Percentiles rank a stretch among this genome's conserved stretches.
Conservation (phyloP, 768 basidiomycete species). For the Cystofilobasidium ferigula region DNA sequence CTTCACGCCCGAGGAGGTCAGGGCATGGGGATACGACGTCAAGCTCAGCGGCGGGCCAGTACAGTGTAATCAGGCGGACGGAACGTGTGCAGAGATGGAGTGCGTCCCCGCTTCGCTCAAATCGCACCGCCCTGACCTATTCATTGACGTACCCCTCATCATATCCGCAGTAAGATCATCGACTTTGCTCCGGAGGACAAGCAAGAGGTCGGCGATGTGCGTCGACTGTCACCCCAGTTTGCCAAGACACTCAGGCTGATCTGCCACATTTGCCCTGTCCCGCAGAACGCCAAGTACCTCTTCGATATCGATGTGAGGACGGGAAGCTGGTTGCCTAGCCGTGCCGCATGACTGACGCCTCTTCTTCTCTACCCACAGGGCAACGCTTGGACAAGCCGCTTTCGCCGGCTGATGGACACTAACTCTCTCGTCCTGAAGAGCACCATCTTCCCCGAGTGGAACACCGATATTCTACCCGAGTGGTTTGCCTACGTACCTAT, state of each 20-base stretch:
- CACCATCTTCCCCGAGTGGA: constrained; percentile 6
- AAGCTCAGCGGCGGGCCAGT: constrained; percentile 8
- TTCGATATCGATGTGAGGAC: constrained; percentile 18
- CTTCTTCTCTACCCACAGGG: not conserved
- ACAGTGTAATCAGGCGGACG: constrained; percentile 21
- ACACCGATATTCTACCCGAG: constrained; percentile 16
- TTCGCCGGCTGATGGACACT: constrained; percentile 17
- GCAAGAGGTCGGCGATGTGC: not conserved
- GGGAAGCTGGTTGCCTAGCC: not conserved
- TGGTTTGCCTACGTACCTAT: constrained; percentile 17
- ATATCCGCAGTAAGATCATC: not conserved
- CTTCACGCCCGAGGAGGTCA: constrained; percentile 5
- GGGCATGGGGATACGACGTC: constrained; percentile 22
- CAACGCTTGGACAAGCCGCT: constrained; percentile 25
- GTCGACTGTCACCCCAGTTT: not conserved
- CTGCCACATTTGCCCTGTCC: not conserved
- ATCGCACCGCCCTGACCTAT: not conserved
- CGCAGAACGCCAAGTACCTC: constrained; percentile 14
- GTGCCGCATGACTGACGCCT: no score
- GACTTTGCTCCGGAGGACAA: not conserved
- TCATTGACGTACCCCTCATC: not conserved
- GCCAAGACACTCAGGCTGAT: not conserved
- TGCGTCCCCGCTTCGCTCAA: not conserved
- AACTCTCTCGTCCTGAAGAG: constrained; percentile 2
- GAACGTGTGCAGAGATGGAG: constrained; percentile 24